A percentile compares a stretch with the other conserved stretches of the same genome.
Conservation (phyloP, 2,329 filamentous ascomycete species). For the Metarhizium guizhouense region DNA sequence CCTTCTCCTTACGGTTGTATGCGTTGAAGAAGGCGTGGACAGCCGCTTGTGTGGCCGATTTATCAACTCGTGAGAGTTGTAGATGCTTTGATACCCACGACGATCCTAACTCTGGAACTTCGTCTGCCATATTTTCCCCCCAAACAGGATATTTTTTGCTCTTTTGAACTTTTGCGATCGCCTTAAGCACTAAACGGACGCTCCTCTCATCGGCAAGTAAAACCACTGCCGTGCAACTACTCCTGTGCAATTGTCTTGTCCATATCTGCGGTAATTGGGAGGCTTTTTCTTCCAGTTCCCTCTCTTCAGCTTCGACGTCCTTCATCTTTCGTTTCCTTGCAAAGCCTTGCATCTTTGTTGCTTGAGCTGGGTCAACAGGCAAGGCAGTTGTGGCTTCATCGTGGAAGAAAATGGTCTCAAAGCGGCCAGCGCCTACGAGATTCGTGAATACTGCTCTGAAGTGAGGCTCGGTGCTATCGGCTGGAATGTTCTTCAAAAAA, state of each 20-base stretch:
- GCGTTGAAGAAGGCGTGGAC: slow-evolving; percentile 80
- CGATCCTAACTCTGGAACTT: slow-evolving; percentile 48
- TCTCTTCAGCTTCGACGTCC: slow-evolving; percentile 46
- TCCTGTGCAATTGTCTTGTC: slow-evolving; percentile 60
- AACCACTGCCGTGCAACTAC: slow-evolving; percentile 72
- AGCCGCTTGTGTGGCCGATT: slow-evolving; percentile 54
- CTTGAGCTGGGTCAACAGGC: slow-evolving; percentile 41
- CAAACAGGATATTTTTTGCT: slow-evolving; percentile 56
- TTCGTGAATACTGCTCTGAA: slow-evolving; percentile 66
- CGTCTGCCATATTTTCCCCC: slow-evolving; percentile 52
- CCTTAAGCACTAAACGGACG: slow-evolving; percentile 68
- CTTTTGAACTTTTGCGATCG: slow-evolving; percentile 53
- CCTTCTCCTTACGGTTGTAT: slow-evolving; percentile 66
- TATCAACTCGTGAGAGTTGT: slow-evolving; percentile 61
- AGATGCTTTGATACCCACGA: slow-evolving; percentile 57
- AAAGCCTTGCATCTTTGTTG: slow-evolving; percentile 24
- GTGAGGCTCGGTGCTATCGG: slow-evolving; percentile 71
- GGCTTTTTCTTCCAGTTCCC: slow-evolving; percentile 46
- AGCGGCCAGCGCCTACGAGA: slow-evolving; percentile 66
- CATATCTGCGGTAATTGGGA: slow-evolving; percentile 62
- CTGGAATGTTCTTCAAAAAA: slow-evolving; percentile 84
- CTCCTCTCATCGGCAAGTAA: slow-evolving; percentile 77
- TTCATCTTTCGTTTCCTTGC: slow-evolving; percentile 32
- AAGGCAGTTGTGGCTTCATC: slow-evolving; percentile 38
- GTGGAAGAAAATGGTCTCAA: slow-evolving; percentile 73